Evolutionary conservation across 768 basidiomycete species (phyloP).

Genomic region (Rhizopogon sp.): DNA sequence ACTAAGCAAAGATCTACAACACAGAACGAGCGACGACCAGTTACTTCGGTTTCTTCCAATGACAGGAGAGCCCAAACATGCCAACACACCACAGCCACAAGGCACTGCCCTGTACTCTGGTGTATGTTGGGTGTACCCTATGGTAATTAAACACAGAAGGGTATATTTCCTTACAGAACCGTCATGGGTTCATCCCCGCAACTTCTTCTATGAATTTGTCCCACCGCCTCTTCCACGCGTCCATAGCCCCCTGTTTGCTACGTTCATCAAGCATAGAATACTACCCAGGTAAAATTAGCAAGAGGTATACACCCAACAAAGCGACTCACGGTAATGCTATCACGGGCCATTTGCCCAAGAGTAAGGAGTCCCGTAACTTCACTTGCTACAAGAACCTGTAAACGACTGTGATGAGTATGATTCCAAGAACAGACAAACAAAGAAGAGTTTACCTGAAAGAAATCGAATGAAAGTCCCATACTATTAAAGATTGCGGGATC

Average conservation of each 20-base stretch:
- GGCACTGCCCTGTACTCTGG: background rate
- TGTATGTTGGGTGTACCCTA: too few species aligned
- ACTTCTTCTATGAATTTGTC: slow-evolving; percentile 35
- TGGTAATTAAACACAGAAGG: too few species aligned
- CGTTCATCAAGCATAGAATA: slow-evolving; percentile 43
- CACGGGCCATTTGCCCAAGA: slow-evolving; percentile 53
- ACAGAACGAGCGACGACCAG: background rate
- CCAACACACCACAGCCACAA: slow-evolving; percentile 2
- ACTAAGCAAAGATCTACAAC: background rate
- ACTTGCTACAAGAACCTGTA: slow-evolving; percentile 55
- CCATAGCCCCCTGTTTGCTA: slow-evolving; percentile 39
- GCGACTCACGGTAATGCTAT: slow-evolving; percentile 49
- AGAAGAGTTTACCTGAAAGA: slow-evolving; percentile 49
- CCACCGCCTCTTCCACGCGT: slow-evolving; percentile 45
- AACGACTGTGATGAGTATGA: background rate
- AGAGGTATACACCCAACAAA: background rate
- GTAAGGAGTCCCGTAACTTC: slow-evolving; percentile 60
- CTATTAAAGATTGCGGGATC: slow-evolving; percentile 72
- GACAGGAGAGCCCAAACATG: background rate
- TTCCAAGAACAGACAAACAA: background rate
- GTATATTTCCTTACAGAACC: slow-evolving; percentile 5
- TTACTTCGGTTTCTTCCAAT: background rate
- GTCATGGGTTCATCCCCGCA: slow-evolving; percentile 15
- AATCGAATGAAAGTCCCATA: slow-evolving; percentile 72
- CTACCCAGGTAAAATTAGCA: slow-evolving; percentile 21